Evolutionary conservation across 768 basidiomycete genomes (phyloP), one percentile per base, ranked within the genome.

Genomic region (Paxillus involutus): DNA sequence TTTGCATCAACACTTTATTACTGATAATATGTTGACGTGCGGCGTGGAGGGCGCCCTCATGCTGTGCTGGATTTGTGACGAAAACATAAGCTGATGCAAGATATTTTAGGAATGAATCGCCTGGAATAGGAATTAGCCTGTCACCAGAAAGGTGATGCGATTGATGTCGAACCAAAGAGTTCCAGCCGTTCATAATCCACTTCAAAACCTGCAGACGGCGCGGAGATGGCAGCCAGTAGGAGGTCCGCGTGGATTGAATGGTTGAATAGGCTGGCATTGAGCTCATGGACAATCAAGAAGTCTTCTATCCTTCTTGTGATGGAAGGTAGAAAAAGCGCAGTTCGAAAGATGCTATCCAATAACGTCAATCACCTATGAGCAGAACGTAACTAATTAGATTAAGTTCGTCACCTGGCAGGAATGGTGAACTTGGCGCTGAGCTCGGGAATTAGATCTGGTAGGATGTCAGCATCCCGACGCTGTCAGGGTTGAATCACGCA

Each of bases 121-220:
- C 91, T 68, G 49, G 4, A 55, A 53, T 29, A 51, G 39, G 42
- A 47, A 48, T 65, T 30, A 60, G 40, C n/a, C 36, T 50, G 44
- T 36, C 24, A 13, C 21, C 85, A 59, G 29, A 42, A 56, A 21
- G 47, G 37, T 49, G 32, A 51, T 48, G 26, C 44, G 41, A 52
- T 26, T 41, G 39, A 56, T 57, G 41, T 51, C 74, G 54, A 61
- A 91, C 91, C 92, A 14, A 94, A 78, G 47, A 93, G 76, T 67
- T 94, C 93, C 44, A 93, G 72, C 35, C 92, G 83, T 71, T 95
- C 90, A 68, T 94, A 94, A 71, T 94, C 80, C 55, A 78, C 77
- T 59, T 88, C 89, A 44, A 81, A 76, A 30, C 81, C 80, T 33
- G 84, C 84, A 9, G 89, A 84, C 8, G 88, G 86, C 0, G 90